Evolutionary conservation across 2,329 filamentous ascomycete species (phyloP), one percentile per base, ranked within the genome.

Genomic region (Trichoderma harzianum): DNA sequence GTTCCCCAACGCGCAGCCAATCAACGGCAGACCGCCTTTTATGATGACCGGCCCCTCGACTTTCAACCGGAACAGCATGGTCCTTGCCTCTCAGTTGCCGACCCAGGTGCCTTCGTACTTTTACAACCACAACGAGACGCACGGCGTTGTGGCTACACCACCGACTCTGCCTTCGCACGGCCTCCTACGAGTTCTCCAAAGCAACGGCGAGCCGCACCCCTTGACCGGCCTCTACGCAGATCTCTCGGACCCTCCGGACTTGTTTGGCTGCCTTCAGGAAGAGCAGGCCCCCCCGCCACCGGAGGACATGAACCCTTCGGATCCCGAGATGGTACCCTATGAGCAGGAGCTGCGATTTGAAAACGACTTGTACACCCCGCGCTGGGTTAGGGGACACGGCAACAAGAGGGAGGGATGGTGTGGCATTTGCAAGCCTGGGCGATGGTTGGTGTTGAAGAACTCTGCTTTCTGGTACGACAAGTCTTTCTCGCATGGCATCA

Each of bases 391-490:
- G 43, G 93, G 93, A 26, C 92, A 95, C 74, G 93, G 93, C 30
- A 94, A 94, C 82, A 94, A 95, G 84, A 91, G 93, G 55, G 93
- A 95, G 80, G 93, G 93, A 4, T 97, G 93, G 93, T 97, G 93
- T 77, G 93, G 93, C 26, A 92, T 95, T 76, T 97, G 93, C 84
- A 95, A 94, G 80, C 92, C 93, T 3, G 93, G 93, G 3, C 87
- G 93, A 64, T 97, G 94, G 94, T 87, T 95, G 69, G 93, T 95
- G 18, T 85, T 97, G 72, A 97, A 96, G 84, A 96, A 97, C 82
- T 95, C 92, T 70, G 93, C 93, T 7, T 97, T 93, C 80, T 97
- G 94, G 93, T 97, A 97, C 81, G 93, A 97, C 84, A 95, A 96
- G 85, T 93, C 91, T 71, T 97, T 96, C 80, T 93, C 92, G 2